phyloP scores from a whole-genome alignment of 2,329 filamentous ascomycete genomes.

The Samsoniella hepiali region DNA sequence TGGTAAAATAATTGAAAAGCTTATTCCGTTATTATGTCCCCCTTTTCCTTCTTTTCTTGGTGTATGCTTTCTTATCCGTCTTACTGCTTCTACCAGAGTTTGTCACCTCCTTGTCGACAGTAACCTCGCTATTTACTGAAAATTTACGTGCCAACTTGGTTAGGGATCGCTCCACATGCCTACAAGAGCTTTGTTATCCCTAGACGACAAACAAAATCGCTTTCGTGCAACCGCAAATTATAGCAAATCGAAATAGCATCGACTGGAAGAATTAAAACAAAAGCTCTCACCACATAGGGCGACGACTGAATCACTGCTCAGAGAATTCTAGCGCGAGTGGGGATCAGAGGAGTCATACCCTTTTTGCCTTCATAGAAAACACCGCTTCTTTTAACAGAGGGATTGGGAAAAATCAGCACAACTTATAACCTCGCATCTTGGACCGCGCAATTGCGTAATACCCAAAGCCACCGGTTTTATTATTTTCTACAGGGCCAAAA shows the following conservation, averaged over 20 bases:
- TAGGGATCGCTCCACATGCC: not conserved
- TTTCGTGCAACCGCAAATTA: not conserved
- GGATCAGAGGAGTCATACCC: slow-evolving; percentile 7
- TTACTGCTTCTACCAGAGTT: not conserved
- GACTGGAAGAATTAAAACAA: not conserved
- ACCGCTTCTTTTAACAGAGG: not conserved
- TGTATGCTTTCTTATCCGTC: not conserved
- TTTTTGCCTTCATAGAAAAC: not conserved
- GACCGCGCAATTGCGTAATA: not conserved
- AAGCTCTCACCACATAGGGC: not conserved
- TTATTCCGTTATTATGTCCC: too few relatives aligned
- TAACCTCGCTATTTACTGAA: not conserved
- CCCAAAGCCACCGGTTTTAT: not conserved
- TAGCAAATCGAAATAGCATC: not conserved
- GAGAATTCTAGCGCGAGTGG: not conserved
- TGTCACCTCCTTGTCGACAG: not conserved
- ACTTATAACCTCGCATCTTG: not conserved
- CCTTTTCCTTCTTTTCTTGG: too few relatives aligned
- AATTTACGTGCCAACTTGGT: too few relatives aligned
- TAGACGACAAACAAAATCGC: too few relatives aligned
- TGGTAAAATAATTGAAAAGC: too few relatives aligned
- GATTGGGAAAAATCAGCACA: not conserved
- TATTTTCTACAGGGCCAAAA: not conserved
- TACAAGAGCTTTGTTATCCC: too few relatives aligned
- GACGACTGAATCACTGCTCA: not conserved